Evolutionary conservation across 768 basidiomycete genomes (phyloP), one percentile per base, ranked within the genome.

Genomic region (Trametes cinnabarina): DNA sequence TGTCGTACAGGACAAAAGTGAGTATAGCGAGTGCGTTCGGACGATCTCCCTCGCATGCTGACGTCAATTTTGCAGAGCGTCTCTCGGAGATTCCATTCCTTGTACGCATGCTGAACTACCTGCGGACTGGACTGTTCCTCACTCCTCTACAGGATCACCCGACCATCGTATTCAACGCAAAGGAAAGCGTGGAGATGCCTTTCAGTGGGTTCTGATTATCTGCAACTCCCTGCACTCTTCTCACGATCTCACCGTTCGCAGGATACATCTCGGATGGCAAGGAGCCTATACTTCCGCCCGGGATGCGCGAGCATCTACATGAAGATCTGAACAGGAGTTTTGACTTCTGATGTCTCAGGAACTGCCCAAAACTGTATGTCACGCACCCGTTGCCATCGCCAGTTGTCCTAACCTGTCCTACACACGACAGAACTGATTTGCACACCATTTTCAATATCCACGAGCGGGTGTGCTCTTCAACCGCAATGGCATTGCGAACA

Each of bases 151-250:
- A 96, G 92, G 89, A 94, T 65, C 84, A 84, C 71, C 97, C 97
- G 0, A 96, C 94, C 0, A 96, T 99, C 68, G 74, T 64, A 17
- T 98, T 98, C 78, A 90, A 89, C 65, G 70, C 82, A 4, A 86
- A 84, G 65, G 97, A 99, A 71, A 90, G 89, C 42, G 93, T 98
- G 5, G 94, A 98, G 74, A 99, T 99, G 97, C 97, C 97, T 0
- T 99, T 99, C 78, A 77, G 93, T 91, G 65, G 69, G 90, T 82
- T 11, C 30, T 6, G n/a, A n/a, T n/a, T n/a, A n/a, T n/a, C n/a
- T n/a, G n/a, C n/a, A n/a, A n/a, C n/a, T n/a, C n/a, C n/a, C n/a
- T n/a, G n/a, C n/a, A n/a, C n/a, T n/a, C n/a, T n/a, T 39, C 37
- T 47, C 12, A 55, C 49, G 51, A 4, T 25, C 17, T 9, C 25